Conservation (phyloP, 768 basidiomycete genomes). For the Piloderma croceum region DNA sequence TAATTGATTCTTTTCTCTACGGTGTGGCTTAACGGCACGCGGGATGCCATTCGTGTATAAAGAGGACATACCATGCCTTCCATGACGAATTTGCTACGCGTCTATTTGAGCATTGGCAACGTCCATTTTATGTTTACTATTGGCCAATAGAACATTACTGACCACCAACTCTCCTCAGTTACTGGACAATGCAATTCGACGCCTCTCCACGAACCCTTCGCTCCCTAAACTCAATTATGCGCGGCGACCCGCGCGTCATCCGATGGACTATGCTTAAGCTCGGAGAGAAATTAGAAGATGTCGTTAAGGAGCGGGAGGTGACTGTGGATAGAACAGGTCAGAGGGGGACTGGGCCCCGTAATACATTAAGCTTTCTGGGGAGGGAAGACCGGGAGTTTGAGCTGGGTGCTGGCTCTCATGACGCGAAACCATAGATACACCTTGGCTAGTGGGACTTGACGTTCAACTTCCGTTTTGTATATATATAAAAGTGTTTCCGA, state of each 20-base stretch:
- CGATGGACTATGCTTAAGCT: slow-evolving; percentile 78
- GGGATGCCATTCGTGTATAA: too few species aligned
- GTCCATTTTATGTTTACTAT: not conserved
- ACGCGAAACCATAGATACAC: not conserved
- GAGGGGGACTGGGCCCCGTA: too few species aligned
- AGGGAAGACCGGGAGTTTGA: slow-evolving; percentile 3
- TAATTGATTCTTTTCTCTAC: too few species aligned
- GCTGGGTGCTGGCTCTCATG: slow-evolving; percentile 1
- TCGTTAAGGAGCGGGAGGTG: slow-evolving; percentile 49
- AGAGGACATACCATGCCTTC: too few species aligned
- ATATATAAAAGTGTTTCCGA: slow-evolving; percentile 14
- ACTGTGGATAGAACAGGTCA: slow-evolving; percentile 23
- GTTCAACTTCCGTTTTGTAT: slow-evolving; percentile 14
- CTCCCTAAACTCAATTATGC: slow-evolving; percentile 60
- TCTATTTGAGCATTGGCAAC: too few species aligned
- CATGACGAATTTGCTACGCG: too few species aligned
- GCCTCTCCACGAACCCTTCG: slow-evolving; percentile 67
- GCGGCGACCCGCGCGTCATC: slow-evolving; percentile 76
- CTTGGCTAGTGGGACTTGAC: slow-evolving; percentile 4
- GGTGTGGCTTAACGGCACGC: too few species aligned
- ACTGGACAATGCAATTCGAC: slow-evolving; percentile 91
- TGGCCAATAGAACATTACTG: not conserved
- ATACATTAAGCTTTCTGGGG: slow-evolving; percentile 10
- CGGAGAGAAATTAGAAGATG: slow-evolving; percentile 66
- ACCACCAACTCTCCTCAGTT: slow-evolving; percentile 39